phyloP scores from a whole-genome alignment of 2,329 filamentous ascomycete species.

The Aspergillus ustus region DNA sequence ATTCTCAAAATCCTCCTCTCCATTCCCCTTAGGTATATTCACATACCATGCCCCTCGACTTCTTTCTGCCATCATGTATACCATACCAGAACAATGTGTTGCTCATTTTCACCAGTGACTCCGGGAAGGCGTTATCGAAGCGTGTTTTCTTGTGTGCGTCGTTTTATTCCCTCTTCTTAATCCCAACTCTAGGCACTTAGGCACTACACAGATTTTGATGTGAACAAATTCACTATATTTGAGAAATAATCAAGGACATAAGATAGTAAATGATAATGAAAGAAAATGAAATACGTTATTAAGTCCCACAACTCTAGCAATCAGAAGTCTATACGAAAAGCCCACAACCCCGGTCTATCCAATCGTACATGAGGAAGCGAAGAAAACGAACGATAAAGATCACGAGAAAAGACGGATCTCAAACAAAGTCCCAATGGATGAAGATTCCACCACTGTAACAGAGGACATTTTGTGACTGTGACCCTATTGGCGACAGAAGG shows the following conservation, averaged over 20 bases:
- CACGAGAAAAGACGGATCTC: slow-evolving; percentile 18
- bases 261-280: slow-evolving; percentile 3
- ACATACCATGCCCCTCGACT: not conserved
- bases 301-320: slow-evolving; percentile 6
- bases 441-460: not conserved
- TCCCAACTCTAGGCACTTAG: not conserved
- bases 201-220: slow-evolving; percentile 2
- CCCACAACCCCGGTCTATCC: slow-evolving; percentile 33
- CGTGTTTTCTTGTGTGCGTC: not conserved
- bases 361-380: slow-evolving; percentile 30
- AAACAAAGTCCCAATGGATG: not conserved
- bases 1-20: slow-evolving; percentile 1
- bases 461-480: not conserved
- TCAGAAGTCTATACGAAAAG: slow-evolving; percentile 23
- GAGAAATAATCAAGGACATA: not conserved
- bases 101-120: not conserved
- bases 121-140: slow-evolving; percentile 1
- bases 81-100: slow-evolving; percentile 2
- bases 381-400: slow-evolving; percentile 17
- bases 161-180: not conserved
- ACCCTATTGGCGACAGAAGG: not conserved
- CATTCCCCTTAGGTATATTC: no score
- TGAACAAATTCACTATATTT: not conserved
- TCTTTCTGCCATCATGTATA: slow-evolving; percentile 6
- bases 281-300: slow-evolving; percentile 17